Evolutionary conservation across 179 eudicot genomes (phyloP).

Genomic region (Corrigiola litoralis): DNA sequence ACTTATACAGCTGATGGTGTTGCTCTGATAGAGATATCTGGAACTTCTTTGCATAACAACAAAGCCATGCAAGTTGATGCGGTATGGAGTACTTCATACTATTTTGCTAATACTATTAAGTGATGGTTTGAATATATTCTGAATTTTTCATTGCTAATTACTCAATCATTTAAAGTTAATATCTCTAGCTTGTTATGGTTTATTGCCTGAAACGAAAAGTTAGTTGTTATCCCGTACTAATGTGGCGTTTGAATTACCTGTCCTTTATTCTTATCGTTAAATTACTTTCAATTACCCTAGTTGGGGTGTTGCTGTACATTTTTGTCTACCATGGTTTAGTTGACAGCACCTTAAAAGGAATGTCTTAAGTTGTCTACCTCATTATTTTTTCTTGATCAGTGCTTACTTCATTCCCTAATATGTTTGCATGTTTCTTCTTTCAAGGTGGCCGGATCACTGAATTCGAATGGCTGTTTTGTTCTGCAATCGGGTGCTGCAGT

Average conservation of each 20-base stretch:
- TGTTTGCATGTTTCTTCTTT: neutral
- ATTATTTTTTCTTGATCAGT: neutral
- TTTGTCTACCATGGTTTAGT: neutral
- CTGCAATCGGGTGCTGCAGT: conserved; percentile 78
- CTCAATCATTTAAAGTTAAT: neutral
- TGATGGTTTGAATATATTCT: neutral
- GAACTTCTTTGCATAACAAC: conserved; percentile 80
- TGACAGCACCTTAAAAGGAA: neutral
- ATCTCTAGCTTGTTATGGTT: conserved; percentile 1
- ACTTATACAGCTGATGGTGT: conserved; percentile 73
- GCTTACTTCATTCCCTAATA: neutral
- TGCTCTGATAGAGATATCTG: conserved; percentile 84
- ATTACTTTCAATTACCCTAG: no score
- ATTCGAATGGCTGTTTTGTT: conserved; percentile 73
- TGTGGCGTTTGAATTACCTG: neutral
- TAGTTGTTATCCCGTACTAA: neutral
- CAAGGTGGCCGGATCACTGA: conserved; percentile 78
- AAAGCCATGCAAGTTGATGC: conserved; percentile 86
- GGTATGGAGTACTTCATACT: conserved; percentile 38
- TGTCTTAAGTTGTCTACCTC: neutral
- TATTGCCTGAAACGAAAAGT: neutral
- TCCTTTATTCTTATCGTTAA: neutral
- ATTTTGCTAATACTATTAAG: neutral
- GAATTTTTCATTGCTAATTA: neutral
- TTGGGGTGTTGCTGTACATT: neutral